Conservation (phyloP, 2,329 filamentous ascomycete species). For the Venturia aucupariae region DNA sequence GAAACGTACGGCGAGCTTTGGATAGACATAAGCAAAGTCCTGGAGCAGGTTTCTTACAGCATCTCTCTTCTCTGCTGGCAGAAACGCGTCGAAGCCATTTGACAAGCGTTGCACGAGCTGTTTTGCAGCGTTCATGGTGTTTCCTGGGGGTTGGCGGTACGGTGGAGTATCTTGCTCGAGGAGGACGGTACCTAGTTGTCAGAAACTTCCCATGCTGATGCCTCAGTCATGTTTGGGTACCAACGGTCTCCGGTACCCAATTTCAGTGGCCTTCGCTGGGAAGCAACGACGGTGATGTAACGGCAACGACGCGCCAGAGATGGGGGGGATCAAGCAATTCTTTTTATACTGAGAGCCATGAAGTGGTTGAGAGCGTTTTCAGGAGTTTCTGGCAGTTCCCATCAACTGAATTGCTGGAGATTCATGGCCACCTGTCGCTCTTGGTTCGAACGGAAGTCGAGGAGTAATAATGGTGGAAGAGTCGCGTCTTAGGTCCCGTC, state of each 20-base stretch:
- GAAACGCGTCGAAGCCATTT: conserved; percentile 33
- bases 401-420: no score
- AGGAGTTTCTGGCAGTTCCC: no score
- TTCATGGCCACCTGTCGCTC: no score
- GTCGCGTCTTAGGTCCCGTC: not conserved
- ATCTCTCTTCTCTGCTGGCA: conserved; percentile 53
- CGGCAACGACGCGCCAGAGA: not conserved
- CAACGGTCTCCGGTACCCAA: not conserved
- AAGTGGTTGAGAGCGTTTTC: no score
- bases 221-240: not conserved
- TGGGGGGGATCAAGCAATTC: not conserved
- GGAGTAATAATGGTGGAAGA: no score
- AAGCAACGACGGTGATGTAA: not conserved
- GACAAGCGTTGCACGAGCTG: conserved; percentile 27
- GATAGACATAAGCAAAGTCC: conserved; percentile 53
- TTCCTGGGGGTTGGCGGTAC: not conserved
- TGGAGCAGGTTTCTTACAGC: conserved; percentile 45
- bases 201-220: not conserved
- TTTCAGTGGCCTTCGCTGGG: not conserved
- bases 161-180: not conserved
- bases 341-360: no score
- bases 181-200: no score
- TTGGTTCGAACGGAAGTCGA: no score
- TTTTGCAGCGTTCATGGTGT: not conserved
- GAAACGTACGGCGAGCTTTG: conserved; percentile 58